These are phyloP conservation scores for Neotropicomus parvogracilis DNA, from an alignment of 1,284 basidiomycete genomes.

Conservation along the genomic window DNA sequence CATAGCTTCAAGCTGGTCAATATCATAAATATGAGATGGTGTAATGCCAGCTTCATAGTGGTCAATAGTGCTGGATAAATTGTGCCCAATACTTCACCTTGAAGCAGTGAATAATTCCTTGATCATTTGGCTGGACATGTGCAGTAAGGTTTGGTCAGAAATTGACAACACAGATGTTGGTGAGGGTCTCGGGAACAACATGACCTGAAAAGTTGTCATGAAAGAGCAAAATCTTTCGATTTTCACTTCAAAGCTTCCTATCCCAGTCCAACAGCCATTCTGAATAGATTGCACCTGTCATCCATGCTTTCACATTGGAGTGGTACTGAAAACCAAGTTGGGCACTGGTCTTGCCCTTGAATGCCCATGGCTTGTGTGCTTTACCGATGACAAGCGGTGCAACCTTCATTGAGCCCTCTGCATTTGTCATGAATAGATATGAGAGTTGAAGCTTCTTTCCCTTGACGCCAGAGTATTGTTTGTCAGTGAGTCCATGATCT, in stretches of 20 bases:
- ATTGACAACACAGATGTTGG: background rate
- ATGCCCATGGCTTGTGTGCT: background rate
- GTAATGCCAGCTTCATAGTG: background rate
- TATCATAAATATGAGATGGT: background rate
- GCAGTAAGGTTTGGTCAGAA: slow-evolving; percentile 2
- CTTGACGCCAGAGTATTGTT: background rate
- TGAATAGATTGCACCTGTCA: background rate
- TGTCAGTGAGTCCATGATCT: background rate
- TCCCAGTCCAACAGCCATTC: slow-evolving; percentile 5
- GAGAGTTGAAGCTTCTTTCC: background rate
- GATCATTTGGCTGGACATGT: slow-evolving; percentile 9
- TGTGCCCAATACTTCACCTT: background rate
- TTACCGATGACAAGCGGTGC: background rate
- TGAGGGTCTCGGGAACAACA: background rate
- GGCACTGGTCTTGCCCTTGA: background rate
- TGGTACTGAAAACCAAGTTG: background rate
- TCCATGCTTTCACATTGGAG: background rate
- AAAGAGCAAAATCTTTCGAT: background rate
- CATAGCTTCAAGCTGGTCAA: background rate
- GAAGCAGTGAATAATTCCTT: slow-evolving; percentile 5
- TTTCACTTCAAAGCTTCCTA: background rate
- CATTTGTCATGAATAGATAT: background rate
- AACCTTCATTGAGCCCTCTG: background rate
- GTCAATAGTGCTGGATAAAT: background rate
- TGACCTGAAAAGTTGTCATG: slow-evolving; percentile 7